Conservation (phyloP, 2,329 filamentous ascomycete species). For the Aureobasidium melanogenum region DNA sequence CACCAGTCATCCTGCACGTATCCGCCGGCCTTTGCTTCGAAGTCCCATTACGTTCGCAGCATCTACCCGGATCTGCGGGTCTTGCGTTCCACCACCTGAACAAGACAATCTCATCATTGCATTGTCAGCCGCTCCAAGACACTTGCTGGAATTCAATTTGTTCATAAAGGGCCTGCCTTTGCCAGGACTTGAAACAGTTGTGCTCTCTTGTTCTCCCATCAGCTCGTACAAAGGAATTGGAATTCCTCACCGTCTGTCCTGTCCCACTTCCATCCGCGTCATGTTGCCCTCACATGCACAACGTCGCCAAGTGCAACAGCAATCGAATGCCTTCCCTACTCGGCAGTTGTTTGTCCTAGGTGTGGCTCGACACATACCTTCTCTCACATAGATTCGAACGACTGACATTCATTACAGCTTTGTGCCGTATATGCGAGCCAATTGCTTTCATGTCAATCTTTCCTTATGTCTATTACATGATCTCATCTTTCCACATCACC, state of each 20-base stretch:
- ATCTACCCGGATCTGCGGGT: constrained; percentile 5
- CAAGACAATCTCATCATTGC: constrained; percentile 9
- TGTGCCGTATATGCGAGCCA: constrained; percentile 94
- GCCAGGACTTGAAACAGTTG: constrained; percentile 11
- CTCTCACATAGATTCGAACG: background rate
- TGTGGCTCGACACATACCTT: constrained; percentile 25
- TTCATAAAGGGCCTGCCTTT: constrained; percentile 4
- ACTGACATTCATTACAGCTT: constrained; percentile 43
- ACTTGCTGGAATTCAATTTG: background rate
- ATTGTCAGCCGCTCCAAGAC: constrained; percentile 6
- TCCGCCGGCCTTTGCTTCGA: background rate
- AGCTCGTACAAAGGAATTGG: constrained; percentile 5
- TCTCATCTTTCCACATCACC: constrained; percentile 80
- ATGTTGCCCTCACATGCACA: constrained; percentile 9
- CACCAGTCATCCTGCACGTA: background rate
- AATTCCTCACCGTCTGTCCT: background rate
- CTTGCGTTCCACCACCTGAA: background rate
- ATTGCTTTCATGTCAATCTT: constrained; percentile 99
- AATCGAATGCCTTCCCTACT: constrained; percentile 42
- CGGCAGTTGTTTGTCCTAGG: constrained; percentile 50
- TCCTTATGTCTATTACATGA: constrained; percentile 97
- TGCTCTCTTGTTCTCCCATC: background rate
- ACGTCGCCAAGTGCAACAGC: constrained; percentile 11
- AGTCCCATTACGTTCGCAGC: constrained; percentile 4
- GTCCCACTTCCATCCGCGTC: background rate